These are phyloP conservation scores for Wickerhamomyces strasburgensis DNA, from an alignment of 805 yeast genomes.

Conservation along the genomic window DNA sequence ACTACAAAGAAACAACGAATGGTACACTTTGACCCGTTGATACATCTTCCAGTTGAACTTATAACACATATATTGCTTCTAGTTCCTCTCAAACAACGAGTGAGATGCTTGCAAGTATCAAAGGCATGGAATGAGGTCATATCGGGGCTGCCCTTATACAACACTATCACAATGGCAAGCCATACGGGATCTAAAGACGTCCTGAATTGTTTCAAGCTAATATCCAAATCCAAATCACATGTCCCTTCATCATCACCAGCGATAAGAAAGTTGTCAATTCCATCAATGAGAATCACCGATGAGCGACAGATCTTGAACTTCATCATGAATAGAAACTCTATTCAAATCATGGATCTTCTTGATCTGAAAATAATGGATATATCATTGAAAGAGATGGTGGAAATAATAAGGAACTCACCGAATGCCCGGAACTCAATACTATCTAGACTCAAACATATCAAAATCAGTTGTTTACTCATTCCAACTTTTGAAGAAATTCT, in stretches of 20 bases:
- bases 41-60: constrained; percentile 10
- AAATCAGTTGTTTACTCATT: constrained; percentile 14
- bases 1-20: too few species aligned
- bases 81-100: constrained; percentile 4
- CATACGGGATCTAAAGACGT: constrained; percentile 14
- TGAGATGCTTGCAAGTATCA: constrained; percentile 13
- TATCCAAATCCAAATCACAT: constrained; percentile 9
- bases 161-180: constrained; percentile 10
- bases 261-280: constrained; percentile 8
- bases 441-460: constrained; percentile 7
- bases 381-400: constrained; percentile 14
- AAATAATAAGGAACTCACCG: constrained; percentile 4
- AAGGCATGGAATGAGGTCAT: constrained; percentile 16
- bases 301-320: constrained; percentile 16
- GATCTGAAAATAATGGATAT: constrained; percentile 15
- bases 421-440: constrained; percentile 3
- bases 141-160: constrained; percentile 12
- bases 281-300: constrained; percentile 18
- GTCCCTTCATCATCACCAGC: constrained; percentile 2
- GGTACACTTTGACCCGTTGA: constrained; percentile 6
- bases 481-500: constrained; percentile 18
- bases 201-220: constrained; percentile 12
- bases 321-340: constrained; percentile 5
- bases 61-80: constrained; percentile 2
- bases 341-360: constrained; percentile 9